phyloP scores from a whole-genome alignment of 2,329 filamentous ascomycete species.

The Ceratocystis harringtonii region DNA sequence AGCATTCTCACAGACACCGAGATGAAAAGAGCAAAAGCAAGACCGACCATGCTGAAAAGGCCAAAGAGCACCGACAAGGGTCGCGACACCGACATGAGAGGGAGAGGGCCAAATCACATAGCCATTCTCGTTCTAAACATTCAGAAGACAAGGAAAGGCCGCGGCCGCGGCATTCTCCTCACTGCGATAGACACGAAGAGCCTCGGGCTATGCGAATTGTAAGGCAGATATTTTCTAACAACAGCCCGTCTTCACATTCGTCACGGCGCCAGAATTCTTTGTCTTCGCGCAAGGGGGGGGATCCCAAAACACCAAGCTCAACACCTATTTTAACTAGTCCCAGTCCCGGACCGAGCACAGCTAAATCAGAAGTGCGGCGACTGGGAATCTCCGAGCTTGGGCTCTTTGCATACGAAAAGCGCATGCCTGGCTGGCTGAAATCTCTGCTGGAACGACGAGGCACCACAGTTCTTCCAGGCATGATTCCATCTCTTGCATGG shows the following conservation, averaged over 20 bases:
- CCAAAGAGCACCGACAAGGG: neutral
- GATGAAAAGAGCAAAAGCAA: neutral
- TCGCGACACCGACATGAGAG: neutral
- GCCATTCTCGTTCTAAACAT: neutral
- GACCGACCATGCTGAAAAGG: neutral
- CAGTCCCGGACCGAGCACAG: neutral
- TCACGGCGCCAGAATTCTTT: neutral
- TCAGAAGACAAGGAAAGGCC: neutral
- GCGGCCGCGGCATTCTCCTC: neutral
- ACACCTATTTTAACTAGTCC: neutral
- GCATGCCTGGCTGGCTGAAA: conserved; percentile 58
- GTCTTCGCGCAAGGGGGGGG: neutral
- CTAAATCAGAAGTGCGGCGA: neutral
- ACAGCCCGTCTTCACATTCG: neutral
- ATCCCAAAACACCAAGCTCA: neutral
- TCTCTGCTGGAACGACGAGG: conserved; percentile 45
- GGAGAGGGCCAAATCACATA: neutral
- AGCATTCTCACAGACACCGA: neutral
- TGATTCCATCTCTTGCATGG: neutral
- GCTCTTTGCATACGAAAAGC: conserved; percentile 54
- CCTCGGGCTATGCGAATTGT: conserved; percentile 4
- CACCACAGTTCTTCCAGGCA: neutral
- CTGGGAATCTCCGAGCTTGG: conserved; percentile 45
- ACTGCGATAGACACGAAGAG: conserved; percentile 2
- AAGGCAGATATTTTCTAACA: neutral